phyloP scores from a whole-genome alignment of 306 rosid genomes.

The Vigna reflexopilosa region DNA sequence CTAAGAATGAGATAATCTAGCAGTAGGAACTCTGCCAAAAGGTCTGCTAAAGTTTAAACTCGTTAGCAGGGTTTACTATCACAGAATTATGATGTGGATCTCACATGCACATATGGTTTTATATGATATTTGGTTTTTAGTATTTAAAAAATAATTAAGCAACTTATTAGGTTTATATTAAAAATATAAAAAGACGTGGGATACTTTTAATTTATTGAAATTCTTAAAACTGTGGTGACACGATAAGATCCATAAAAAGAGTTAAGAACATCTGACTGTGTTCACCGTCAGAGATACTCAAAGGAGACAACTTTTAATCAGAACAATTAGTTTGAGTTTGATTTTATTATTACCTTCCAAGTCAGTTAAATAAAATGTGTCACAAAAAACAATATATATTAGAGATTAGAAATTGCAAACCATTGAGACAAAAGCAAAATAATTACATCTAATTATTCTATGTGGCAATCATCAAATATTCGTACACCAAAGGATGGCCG shows the following conservation, averaged over 20 bases:
- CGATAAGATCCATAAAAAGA: background rate
- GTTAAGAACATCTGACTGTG: background rate
- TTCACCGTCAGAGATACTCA: background rate
- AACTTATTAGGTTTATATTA: background rate
- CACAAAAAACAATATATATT: background rate
- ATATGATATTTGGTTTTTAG: background rate
- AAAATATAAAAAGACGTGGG: background rate
- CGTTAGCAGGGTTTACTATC: background rate
- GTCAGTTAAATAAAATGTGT: background rate
- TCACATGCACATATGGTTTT: background rate
- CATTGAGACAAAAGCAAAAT: background rate
- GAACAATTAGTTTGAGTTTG: background rate
- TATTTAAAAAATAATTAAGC: background rate
- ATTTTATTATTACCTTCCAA: background rate
- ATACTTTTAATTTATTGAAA: background rate
- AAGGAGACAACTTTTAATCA: background rate
- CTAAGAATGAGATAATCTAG: background rate
- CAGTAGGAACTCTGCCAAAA: background rate
- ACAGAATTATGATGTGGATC: background rate
- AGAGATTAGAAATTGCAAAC: slow-evolving; percentile 5
- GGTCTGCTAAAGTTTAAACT: background rate
- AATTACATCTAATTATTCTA: background rate
- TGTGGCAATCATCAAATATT: slow-evolving; percentile 14
- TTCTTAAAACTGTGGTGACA: background rate
- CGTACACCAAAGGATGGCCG: background rate